Evolutionary conservation across 2,329 filamentous ascomycete genomes (phyloP).

Genomic region (Phaeosphaeriaceae sp.): DNA sequence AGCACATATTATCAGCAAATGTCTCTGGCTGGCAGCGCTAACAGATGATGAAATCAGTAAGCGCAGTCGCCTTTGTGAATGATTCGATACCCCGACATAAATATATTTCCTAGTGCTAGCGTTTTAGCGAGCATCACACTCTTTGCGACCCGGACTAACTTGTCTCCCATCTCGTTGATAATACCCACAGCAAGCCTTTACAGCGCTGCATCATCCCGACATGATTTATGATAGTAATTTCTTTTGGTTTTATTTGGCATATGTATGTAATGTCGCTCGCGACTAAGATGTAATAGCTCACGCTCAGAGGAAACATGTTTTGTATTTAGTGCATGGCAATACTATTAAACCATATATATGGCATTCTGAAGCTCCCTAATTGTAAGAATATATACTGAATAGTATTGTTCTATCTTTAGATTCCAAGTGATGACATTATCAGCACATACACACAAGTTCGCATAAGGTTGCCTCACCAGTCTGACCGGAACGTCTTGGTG

Average conservation of each 20-base stretch:
- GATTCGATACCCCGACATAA: conserved; percentile 14
- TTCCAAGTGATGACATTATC: background rate
- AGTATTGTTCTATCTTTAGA: background rate
- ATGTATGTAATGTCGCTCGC: conserved; percentile 17
- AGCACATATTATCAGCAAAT: conserved; percentile 78
- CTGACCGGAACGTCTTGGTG: background rate
- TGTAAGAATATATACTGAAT: background rate
- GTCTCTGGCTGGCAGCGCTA: conserved; percentile 83
- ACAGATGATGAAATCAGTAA: conserved; percentile 72
- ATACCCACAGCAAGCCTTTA: conserved; percentile 25
- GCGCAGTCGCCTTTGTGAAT: conserved; percentile 41
- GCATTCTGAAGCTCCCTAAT: too few species aligned
- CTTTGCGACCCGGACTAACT: conserved; percentile 9
- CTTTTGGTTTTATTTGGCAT: conserved; percentile 23
- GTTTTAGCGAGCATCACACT: conserved; percentile 16
- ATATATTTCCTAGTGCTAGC: conserved; percentile 9
- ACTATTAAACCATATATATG: background rate
- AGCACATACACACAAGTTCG: conserved; percentile 1
- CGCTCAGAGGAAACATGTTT: conserved; percentile 18
- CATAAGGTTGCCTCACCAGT: background rate
- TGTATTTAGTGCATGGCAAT: conserved; percentile 1
- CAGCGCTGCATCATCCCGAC: conserved; percentile 23
- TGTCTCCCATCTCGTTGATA: conserved; percentile 23
- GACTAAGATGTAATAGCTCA: conserved; percentile 42
- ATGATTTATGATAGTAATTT: conserved; percentile 35